These are phyloP conservation scores for Urochloa ruziziensis DNA, from an alignment of 176 grass and related monocot species.

Conservation along the genomic window DNA sequence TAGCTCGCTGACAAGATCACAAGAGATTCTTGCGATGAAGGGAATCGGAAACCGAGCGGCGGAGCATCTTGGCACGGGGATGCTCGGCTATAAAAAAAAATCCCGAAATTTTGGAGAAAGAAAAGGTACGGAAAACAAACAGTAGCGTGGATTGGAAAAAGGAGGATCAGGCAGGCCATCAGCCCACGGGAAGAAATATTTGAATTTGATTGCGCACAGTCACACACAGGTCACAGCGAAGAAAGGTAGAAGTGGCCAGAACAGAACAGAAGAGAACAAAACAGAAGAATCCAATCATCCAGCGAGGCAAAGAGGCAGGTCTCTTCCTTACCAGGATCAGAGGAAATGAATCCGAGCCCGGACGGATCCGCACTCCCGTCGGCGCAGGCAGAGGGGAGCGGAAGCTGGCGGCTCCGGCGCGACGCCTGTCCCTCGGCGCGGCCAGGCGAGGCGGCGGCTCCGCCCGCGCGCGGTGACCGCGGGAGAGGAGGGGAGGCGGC, in stretches of 20 bases:
- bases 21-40: not conserved
- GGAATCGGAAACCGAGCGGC: conserved; percentile 16
- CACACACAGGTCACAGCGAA: not conserved
- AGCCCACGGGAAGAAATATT: not conserved
- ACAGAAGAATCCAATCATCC: not conserved
- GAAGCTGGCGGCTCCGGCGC: not conserved
- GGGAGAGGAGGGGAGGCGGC: not conserved
- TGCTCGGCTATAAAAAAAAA: too few species aligned
- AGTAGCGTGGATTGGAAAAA: not conserved
- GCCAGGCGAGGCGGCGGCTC: not conserved
- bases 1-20: conserved; percentile 21
- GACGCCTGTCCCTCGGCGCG: not conserved
- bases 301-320: not conserved
- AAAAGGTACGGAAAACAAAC: not conserved
- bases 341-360: not conserved
- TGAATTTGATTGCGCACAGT: conserved; percentile 1
- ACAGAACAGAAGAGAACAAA: not conserved
- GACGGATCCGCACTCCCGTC: conserved; percentile 16
- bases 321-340: conserved; percentile 3
- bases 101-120: not conserved
- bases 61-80: not conserved
- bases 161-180: not conserved
- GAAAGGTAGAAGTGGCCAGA: not conserved
- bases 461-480: not conserved
- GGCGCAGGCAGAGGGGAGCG: not conserved